Evolutionary conservation across 371 early-diverging fungal genomes (phyloP).

Genomic region (Rhizomucor pusillus): DNA sequence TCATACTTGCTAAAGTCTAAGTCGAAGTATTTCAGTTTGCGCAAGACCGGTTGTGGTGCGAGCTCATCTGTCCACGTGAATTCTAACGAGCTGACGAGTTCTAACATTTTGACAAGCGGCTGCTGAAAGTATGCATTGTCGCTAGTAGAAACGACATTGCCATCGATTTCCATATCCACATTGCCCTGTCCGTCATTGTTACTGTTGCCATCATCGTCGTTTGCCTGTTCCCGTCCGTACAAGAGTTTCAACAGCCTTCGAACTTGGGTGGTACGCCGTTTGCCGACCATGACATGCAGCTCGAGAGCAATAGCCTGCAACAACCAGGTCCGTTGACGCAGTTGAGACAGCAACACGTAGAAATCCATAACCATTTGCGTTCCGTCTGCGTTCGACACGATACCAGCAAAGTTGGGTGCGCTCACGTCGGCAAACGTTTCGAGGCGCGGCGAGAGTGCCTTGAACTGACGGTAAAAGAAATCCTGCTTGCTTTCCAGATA

Average conservation of each 20-base stretch:
- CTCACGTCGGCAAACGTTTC: constrained; percentile 29
- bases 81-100: constrained; percentile 53
- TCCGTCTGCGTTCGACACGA: constrained; percentile 22
- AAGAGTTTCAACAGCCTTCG: constrained; percentile 62
- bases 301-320: constrained; percentile 84
- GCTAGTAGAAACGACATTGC: constrained; percentile 84
- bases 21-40: constrained; percentile 14
- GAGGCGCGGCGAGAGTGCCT: constrained; percentile 46
- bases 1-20: constrained; percentile 20
- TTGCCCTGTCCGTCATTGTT: constrained; percentile 17
- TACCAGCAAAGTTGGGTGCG: constrained; percentile 14
- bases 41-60: constrained; percentile 1
- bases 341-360: constrained; percentile 56
- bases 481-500: constrained; percentile 79
- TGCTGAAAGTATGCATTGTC: constrained; percentile 72
- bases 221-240: constrained; percentile 24
- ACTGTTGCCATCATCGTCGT: constrained; percentile 9
- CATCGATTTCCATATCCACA: constrained; percentile 32
- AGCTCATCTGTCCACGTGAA: constrained; percentile 53
- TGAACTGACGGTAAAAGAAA: constrained; percentile 69
- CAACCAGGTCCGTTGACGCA: constrained; percentile 90
- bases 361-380: constrained; percentile 39
- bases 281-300: constrained; percentile 54
- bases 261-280: constrained; percentile 44
- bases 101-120: constrained; percentile 55